Conservation (phyloP, 208 protist genomes). For the Acanthamoeba polyphaga region DNA sequence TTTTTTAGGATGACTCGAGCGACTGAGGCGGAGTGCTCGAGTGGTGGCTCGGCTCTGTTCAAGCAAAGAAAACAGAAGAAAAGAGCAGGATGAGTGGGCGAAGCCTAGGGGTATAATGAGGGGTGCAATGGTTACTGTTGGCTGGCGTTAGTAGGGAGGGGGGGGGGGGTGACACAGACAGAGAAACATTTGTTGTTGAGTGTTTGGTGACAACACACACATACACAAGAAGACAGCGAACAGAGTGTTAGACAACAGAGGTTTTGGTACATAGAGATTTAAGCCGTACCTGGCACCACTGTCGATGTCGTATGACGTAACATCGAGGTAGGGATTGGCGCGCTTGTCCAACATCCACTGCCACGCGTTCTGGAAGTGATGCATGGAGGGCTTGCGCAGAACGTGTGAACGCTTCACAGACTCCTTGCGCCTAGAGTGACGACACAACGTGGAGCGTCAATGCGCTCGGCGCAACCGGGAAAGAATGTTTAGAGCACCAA, state of each 20-base stretch:
- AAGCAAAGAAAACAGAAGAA: background rate
- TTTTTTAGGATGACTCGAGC: conserved; percentile 14
- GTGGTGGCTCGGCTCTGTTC: background rate
- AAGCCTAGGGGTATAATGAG: background rate
- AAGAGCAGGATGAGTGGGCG: background rate
- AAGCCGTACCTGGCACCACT: background rate
- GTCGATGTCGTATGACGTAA: background rate
- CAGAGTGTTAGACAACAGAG: too few species aligned
- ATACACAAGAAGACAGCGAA: background rate
- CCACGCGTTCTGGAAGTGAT: conserved; percentile 15
- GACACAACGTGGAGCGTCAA: too few species aligned
- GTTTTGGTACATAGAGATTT: background rate
- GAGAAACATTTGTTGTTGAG: too few species aligned
- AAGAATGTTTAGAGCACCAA: background rate
- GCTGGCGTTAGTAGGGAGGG: too few species aligned
- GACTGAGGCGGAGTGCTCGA: conserved; percentile 9
- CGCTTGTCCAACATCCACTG: conserved; percentile 37
- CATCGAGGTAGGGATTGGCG: conserved; percentile 31
- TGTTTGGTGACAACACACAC: background rate
- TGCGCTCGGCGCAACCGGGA: background rate
- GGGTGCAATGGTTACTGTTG: too few species aligned
- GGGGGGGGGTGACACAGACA: too few species aligned
- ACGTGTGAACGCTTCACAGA: background rate
- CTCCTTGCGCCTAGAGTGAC: background rate
- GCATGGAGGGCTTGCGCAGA: conserved; percentile 30